Evolutionary conservation across 1,139 yeast genomes (phyloP), one percentile per base, ranked within the genome.

Genomic region (Debaryomyces sp.): DNA sequence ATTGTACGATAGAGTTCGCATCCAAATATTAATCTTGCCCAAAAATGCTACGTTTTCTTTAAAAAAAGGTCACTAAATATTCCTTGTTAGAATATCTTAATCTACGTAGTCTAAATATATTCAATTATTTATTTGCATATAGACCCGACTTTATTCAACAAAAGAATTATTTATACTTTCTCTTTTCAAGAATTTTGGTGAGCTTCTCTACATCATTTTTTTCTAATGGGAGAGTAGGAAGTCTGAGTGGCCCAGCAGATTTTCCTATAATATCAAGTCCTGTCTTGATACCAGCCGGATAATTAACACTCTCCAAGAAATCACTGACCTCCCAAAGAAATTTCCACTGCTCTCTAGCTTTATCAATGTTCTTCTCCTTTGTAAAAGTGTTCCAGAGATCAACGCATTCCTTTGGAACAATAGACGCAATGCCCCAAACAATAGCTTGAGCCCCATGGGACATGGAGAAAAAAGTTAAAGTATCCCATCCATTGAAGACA

Each of bases 331-430:
- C 46, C 58, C 58, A 55, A 37, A 55, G 51, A 40, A 47, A 54
- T 30, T 50, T 50, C 54, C 59, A 55, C 41, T 55, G 58, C 39
- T 55, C 58, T 49, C 55, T 53, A 5, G 56, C 57, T 45, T 53
- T 51, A 18, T 45, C 53, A 35, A 53, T 24, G 30, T 55, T 45
- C 39, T 50, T 45, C 30, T 53, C 55, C 37, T 46, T 38, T 17
- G 45, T 29, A 35, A 53, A 36, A 22, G 57, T 51, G 43, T 55
- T 47, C 47, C 48, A 55, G 33, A 55, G 47, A 22, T 55, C 57
- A 43, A 52, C 55, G 43, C 56, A 51, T 43, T 55, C 57, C 38
- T 54, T 52, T 42, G 59, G 59, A 38, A 54, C 50, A 37, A 55
- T 34, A 12, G 59, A 50, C 21, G 57, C 57, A 40, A 50, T 53